These are phyloP conservation scores for Lyophyllum shimeji DNA, from an alignment of 768 basidiomycete species.

Conservation along the genomic window DNA sequence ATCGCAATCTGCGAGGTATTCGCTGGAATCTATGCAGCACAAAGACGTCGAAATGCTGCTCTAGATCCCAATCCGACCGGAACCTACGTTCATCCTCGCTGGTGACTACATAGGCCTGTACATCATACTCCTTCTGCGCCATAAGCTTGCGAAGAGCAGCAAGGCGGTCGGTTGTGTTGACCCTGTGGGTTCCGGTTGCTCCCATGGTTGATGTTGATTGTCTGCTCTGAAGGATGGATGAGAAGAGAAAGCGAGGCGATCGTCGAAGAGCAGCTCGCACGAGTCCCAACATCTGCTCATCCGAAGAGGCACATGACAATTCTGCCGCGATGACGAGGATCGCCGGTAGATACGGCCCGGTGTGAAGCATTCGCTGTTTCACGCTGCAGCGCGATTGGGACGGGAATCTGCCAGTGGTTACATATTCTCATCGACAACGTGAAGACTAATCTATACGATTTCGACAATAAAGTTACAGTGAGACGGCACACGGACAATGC, in stretches of 20 bases:
- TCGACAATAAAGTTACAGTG: too few relatives aligned
- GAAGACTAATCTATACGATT: too few relatives aligned
- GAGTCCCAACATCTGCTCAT: conserved; percentile 3
- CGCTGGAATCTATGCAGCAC: conserved; percentile 69
- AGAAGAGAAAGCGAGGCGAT: conserved; percentile 11
- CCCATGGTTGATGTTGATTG: conserved; percentile 29
- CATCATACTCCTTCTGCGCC: conserved; percentile 42
- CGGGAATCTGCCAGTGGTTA: too few relatives aligned
- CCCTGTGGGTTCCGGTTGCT: conserved; percentile 39
- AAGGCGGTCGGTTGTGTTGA: conserved; percentile 66
- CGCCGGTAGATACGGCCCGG: neutral
- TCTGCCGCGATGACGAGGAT: neutral
- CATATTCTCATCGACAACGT: too few relatives aligned
- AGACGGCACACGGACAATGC: too few relatives aligned
- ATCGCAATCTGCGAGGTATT: conserved; percentile 86
- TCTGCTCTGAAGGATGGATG: conserved; percentile 1
- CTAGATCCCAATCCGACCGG: neutral
- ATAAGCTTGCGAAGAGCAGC: conserved; percentile 68
- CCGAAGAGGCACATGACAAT: conserved; percentile 6
- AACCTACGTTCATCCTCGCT: conserved; percentile 90
- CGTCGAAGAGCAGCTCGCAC: conserved; percentile 3
- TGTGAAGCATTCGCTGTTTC: neutral
- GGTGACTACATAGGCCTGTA: conserved; percentile 80
- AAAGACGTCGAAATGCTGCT: neutral
- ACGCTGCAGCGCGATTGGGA: too few relatives aligned